phyloP scores from a whole-genome alignment of 2,329 filamentous ascomycete genomes.

The Xylariaceae sp. region DNA sequence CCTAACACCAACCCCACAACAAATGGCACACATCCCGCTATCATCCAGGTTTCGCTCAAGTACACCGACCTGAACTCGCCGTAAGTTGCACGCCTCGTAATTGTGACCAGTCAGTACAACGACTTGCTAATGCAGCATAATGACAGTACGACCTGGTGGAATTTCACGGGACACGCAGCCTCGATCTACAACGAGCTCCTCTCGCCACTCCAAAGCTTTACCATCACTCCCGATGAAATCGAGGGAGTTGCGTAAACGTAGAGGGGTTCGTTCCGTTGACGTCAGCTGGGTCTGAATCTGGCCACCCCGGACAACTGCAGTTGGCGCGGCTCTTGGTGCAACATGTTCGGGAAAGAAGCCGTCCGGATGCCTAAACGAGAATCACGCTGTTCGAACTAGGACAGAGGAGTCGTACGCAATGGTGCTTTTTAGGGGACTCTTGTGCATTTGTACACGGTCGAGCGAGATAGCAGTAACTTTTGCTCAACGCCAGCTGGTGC shows the following conservation, averaged over 20 bases:
- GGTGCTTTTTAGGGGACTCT: background rate
- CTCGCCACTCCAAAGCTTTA: constrained; percentile 27
- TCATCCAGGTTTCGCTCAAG: constrained; percentile 30
- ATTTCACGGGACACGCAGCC: constrained; percentile 30
- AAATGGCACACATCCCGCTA: constrained; percentile 19
- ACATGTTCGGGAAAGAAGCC: constrained; percentile 7
- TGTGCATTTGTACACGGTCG: background rate
- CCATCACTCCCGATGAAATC: constrained; percentile 28
- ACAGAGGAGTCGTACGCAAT: constrained; percentile 3
- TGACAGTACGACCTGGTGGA: constrained; percentile 29
- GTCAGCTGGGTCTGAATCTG: background rate
- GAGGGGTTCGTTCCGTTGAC: constrained; percentile 1
- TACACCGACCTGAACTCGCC: constrained; percentile 27
- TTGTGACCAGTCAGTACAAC: constrained; percentile 1
- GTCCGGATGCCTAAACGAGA: constrained; percentile 16
- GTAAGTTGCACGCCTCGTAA: constrained; percentile 20
- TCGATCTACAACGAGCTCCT: constrained; percentile 27
- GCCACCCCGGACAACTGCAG: constrained; percentile 12
- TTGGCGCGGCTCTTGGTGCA: constrained; percentile 11
- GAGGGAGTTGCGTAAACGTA: constrained; percentile 26
- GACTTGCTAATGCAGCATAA: constrained; percentile 12
- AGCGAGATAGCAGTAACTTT: background rate
- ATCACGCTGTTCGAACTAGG: constrained; percentile 3
- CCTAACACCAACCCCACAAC: constrained; percentile 15
- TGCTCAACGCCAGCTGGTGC: background rate